Percentiles rank a stretch among this genome's conserved stretches.
These are phyloP conservation scores for Sarocladiaceae sp. DNA, from an alignment of 2,329 filamentous ascomycete species.

Conservation along the genomic window DNA sequence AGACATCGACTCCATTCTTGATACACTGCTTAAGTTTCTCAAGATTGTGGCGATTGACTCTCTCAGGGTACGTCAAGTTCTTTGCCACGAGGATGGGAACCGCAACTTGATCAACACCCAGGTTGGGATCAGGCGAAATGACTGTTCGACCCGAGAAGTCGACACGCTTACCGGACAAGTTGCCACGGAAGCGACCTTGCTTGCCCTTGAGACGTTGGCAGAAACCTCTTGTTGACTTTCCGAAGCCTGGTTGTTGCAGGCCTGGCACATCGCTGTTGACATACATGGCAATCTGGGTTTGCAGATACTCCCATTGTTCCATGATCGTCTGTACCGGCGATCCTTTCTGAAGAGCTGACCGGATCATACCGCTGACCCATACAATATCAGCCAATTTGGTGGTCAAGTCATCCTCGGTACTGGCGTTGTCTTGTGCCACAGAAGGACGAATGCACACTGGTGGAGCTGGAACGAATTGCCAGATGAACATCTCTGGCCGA, in stretches of 20 bases:
- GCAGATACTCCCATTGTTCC: slow-evolving; percentile 97
- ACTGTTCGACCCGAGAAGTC: slow-evolving; percentile 97
- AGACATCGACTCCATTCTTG: slow-evolving; percentile 68
- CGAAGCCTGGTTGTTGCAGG: slow-evolving; percentile 80
- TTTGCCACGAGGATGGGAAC: slow-evolving; percentile 90
- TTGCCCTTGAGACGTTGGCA: slow-evolving; percentile 96
- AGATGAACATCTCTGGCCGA: slow-evolving; percentile 93
- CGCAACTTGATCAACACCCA: slow-evolving; percentile 90
- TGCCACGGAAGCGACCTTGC: slow-evolving; percentile 94
- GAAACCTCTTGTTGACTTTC: slow-evolving; percentile 87
- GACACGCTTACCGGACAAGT: slow-evolving; percentile 95
- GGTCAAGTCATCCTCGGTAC: slow-evolving; percentile 94
- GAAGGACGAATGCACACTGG: slow-evolving; percentile 93
- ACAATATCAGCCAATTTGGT: slow-evolving; percentile 97
- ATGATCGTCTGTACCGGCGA: slow-evolving; percentile 85
- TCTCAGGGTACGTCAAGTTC: slow-evolving; percentile 92
- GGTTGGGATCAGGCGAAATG: slow-evolving; percentile 93
- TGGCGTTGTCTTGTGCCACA: slow-evolving; percentile 87
- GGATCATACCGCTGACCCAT: slow-evolving; percentile 83
- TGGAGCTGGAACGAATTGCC: slow-evolving; percentile 92
- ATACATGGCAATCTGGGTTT: slow-evolving; percentile 94
- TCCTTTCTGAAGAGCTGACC: slow-evolving; percentile 76
- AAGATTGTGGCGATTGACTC: slow-evolving; percentile 80
- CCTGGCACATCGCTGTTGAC: slow-evolving; percentile 96
- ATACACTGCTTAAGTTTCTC: slow-evolving; percentile 74